Evolutionary conservation across 108 stramenopile species (phyloP).

Genomic region (Craspedostauros australis): DNA sequence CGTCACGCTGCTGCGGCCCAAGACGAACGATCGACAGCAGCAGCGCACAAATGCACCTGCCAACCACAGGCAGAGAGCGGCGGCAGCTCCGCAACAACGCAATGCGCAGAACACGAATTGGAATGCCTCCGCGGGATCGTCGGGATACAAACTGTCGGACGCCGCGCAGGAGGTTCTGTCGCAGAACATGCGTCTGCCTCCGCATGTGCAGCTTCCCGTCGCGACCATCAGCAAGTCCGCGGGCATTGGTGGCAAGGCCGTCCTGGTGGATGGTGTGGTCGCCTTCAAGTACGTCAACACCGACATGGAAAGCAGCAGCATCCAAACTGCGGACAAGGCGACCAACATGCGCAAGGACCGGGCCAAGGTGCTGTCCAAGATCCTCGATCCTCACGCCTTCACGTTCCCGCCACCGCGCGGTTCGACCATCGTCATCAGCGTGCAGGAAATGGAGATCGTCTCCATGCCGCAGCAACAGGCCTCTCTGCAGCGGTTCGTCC

Average conservation of each 20-base stretch:
- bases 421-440: not conserved
- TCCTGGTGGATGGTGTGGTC: conserved; percentile 2
- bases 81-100: too few species aligned
- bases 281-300: not conserved
- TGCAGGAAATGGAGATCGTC: not conserved
- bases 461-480: too few species aligned
- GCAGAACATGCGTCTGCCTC: too few species aligned
- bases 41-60: too few species aligned
- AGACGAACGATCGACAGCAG: too few species aligned
- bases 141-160: too few species aligned
- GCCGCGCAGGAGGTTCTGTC: not conserved
- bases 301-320: not conserved
- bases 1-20: not conserved
- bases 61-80: too few species aligned
- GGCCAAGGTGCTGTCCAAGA: not conserved
- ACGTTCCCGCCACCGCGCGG: conserved; percentile 2
- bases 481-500: conserved; percentile 1
- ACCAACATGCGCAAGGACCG: conserved; percentile 1
- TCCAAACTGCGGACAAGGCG: not conserved
- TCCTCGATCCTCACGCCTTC: too few species aligned
- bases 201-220: too few species aligned
- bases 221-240: too few species aligned
- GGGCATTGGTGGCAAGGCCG: not conserved
- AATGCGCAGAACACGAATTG: too few species aligned
- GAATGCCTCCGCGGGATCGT: too few species aligned